phyloP scores from a whole-genome alignment of 441 rosid genomes.

The Erysimum pusillum region DNA sequence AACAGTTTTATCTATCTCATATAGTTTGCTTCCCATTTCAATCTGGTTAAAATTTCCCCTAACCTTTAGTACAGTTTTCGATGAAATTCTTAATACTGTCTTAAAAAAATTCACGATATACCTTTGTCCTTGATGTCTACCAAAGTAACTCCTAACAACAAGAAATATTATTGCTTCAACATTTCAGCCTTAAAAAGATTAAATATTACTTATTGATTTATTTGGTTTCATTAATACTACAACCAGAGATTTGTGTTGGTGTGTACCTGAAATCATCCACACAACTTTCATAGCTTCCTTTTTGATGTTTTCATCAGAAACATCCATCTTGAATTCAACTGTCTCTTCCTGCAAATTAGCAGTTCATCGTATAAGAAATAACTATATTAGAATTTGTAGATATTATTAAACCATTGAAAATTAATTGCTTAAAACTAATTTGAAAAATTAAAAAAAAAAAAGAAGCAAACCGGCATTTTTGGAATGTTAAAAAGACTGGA shows the following conservation, averaged over 20 bases:
- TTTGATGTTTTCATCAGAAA: neutral
- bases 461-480: conserved; percentile 7
- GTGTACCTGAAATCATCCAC: neutral
- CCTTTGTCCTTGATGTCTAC: conserved; percentile 17
- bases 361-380: neutral
- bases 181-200: neutral
- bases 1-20: neutral
- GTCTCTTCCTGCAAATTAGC: conserved; percentile 16
- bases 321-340: neutral
- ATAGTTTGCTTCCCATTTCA: neutral
- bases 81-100: too few relatives aligned
- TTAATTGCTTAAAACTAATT: neutral
- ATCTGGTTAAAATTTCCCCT: neutral
- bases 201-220: neutral
- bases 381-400: neutral
- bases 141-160: neutral
- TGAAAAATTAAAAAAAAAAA: neutral
- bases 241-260: neutral
- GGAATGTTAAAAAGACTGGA: neutral
- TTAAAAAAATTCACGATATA: too few relatives aligned
- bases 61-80: conserved; percentile 1
- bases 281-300: neutral
- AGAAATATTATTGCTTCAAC: neutral
- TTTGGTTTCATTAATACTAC: neutral
- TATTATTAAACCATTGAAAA: neutral